Evolutionary conservation across 2,329 filamentous ascomycete species (phyloP).

Genomic region (Pezicula carpinea): DNA sequence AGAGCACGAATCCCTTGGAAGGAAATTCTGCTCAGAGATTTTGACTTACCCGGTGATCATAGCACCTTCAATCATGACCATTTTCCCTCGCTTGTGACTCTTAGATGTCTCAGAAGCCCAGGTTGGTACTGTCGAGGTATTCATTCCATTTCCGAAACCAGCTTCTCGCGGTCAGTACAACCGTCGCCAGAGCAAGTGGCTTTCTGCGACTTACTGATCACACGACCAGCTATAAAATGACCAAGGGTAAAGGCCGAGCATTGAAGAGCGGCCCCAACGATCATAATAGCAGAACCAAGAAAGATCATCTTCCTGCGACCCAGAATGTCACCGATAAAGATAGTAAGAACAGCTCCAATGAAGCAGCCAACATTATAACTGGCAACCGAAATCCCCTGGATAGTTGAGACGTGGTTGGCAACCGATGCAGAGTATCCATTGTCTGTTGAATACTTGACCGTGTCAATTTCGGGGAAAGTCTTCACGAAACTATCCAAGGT

Average conservation of each 20-base stretch:
- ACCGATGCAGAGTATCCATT: not conserved
- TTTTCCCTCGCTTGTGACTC: slow-evolving; percentile 52
- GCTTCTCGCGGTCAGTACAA: not conserved
- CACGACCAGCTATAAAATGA: slow-evolving; percentile 50
- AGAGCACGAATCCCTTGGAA: no score
- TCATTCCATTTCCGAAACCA: slow-evolving; percentile 47
- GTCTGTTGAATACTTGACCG: slow-evolving; percentile 8
- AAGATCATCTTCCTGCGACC: slow-evolving; percentile 54
- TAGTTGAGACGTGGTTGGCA: slow-evolving; percentile 19
- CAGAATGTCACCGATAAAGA: slow-evolving; percentile 49
- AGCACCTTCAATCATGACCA: slow-evolving; percentile 59
- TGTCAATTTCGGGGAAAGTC: slow-evolving; percentile 29
- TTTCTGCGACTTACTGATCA: slow-evolving; percentile 30
- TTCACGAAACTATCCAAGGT: slow-evolving; percentile 53
- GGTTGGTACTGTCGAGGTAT: slow-evolving; percentile 46
- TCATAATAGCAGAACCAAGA: slow-evolving; percentile 51
- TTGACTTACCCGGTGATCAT: no score
- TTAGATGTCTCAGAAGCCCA: slow-evolving; percentile 58
- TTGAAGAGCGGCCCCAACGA: slow-evolving; percentile 46
- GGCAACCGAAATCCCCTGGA: slow-evolving; percentile 47
- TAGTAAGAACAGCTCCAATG: slow-evolving; percentile 40
- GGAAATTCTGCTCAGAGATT: no score
- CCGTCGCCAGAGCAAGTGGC: not conserved
- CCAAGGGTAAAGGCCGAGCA: slow-evolving; percentile 38
- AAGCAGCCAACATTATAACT: slow-evolving; percentile 59